Percentiles rank a stretch among this genome's conserved stretches.
Conservation (phyloP, 257 asterid genomes). For the Apocynum venetum region DNA sequence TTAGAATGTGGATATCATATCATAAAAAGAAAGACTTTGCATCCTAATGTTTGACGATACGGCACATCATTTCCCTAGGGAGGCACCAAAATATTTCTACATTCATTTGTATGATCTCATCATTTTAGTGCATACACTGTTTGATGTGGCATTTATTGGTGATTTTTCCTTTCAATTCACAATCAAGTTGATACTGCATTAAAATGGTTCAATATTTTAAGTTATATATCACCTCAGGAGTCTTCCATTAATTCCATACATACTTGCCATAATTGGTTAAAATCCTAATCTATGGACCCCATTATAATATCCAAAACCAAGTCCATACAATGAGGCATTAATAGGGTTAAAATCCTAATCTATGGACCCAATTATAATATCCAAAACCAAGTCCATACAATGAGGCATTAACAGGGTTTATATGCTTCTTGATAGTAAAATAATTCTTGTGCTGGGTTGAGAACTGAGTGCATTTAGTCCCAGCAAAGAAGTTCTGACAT, state of each 20-base stretch:
- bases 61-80: not conserved
- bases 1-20: not conserved
- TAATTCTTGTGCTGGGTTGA: not conserved
- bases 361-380: conserved; percentile 1
- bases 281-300: not conserved
- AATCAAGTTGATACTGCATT: conserved; percentile 3
- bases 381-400: conserved; percentile 21
- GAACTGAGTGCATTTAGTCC: conserved; percentile 8
- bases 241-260: conserved; percentile 7
- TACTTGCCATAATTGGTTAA: conserved; percentile 14
- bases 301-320: conserved; percentile 11
- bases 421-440: not conserved
- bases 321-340: conserved; percentile 22
- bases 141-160: not conserved
- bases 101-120: conserved; percentile 2
- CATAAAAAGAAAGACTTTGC: not conserved
- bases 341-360: conserved; percentile 3
- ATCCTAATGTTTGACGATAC: not conserved
- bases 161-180: conserved; percentile 6
- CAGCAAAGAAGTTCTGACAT: not conserved
- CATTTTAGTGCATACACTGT: conserved; percentile 8
- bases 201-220: not conserved
- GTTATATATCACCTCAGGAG: not conserved
- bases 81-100: not conserved
- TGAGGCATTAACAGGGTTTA: conserved; percentile 12